Base-by-base conservation (phyloP, 352 stramenopile species). In the Phytopythium litorale region DNA sequence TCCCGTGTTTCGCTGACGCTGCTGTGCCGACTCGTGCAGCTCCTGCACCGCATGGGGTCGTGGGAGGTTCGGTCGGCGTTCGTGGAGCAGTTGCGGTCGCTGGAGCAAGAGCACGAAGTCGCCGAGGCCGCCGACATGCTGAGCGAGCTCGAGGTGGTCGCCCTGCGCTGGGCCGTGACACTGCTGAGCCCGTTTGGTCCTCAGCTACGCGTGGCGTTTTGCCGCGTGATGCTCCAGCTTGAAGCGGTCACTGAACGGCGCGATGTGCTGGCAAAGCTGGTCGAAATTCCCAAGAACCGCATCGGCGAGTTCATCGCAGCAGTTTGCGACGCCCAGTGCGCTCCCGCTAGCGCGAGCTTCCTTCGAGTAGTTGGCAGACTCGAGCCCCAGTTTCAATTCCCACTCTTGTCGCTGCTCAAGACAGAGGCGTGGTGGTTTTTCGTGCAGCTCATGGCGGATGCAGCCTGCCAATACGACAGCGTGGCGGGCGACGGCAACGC, bases 61-160 rank as follows among this genome's bases (percentile, higher is more conserved):
- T 91, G 79, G 79, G 70, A 75, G 2, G 76, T 75, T 13, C 72
- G 79, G 0, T 89, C 79, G 15, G 66, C 78, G 25, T 74, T 89
- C 13, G 58, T 91, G 8, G 79, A 91, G 63, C 79, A 91, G 63
- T 71, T 87, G 28, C 79, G 76, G 18, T 69, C 71, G 11, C 60
- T 91, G 3, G 77, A 91, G 18, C 66, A 63, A 1, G 54, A 57
- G 5, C 60, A 52, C 3, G 61, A 87, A 30, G 64, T 83, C 0
- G 54, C 81, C 52, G 71, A 63, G n/a, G 63, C 81, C 6, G 60
- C 73, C 23, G 45, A 70, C 15, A 65, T 84, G 15, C 63, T 81
- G 7, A 67, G 56, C 7, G 71, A 74, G 4, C 71, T 88, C 30
- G 51, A 73, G 7, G 62, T 74, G 1, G 65, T 73, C n/a, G 69